Conservation (phyloP, 441 rosid species). For the Arabidopsis hybrid region DNA sequence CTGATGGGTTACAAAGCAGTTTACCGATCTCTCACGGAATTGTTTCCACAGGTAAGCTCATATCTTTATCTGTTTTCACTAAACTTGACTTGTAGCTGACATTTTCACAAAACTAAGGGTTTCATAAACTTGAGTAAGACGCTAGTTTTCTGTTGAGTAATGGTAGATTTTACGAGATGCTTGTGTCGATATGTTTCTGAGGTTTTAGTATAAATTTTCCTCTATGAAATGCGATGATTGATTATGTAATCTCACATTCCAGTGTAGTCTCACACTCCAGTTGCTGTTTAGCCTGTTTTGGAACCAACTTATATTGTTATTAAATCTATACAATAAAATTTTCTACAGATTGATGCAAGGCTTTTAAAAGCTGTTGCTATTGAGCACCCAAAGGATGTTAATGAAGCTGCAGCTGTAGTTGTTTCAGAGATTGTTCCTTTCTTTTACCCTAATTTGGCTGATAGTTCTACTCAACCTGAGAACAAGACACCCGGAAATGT, state of each 20-base stretch:
- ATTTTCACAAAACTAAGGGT: no score
- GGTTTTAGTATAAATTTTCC: no score
- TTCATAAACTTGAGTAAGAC: no score
- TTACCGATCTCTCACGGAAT: slow-evolving; percentile 59
- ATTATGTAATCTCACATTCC: neutral
- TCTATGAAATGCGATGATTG: neutral
- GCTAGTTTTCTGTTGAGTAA: no score
- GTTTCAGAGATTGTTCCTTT: slow-evolving; percentile 77
- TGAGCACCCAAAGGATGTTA: slow-evolving; percentile 74
- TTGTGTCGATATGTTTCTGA: no score
- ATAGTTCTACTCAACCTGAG: slow-evolving; percentile 31
- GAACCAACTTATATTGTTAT: neutral
- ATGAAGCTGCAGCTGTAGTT: slow-evolving; percentile 79
- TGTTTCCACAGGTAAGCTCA: slow-evolving; percentile 79
- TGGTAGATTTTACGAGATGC: no score
- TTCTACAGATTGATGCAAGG: slow-evolving; percentile 74
- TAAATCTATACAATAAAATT: neutral
- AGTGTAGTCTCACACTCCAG: no score
- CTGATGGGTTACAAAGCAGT: slow-evolving; percentile 73
- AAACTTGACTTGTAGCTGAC: neutral
- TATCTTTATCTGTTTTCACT: slow-evolving; percentile 8
- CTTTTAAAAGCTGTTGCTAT: slow-evolving; percentile 87
- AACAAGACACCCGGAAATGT: slow-evolving; percentile 26
- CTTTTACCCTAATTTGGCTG: slow-evolving; percentile 42
- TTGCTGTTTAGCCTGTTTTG: neutral